A percentile compares a stretch with the other conserved stretches of the same genome.
Conservation (phyloP, 768 basidiomycete genomes). For the Russula sp. region DNA sequence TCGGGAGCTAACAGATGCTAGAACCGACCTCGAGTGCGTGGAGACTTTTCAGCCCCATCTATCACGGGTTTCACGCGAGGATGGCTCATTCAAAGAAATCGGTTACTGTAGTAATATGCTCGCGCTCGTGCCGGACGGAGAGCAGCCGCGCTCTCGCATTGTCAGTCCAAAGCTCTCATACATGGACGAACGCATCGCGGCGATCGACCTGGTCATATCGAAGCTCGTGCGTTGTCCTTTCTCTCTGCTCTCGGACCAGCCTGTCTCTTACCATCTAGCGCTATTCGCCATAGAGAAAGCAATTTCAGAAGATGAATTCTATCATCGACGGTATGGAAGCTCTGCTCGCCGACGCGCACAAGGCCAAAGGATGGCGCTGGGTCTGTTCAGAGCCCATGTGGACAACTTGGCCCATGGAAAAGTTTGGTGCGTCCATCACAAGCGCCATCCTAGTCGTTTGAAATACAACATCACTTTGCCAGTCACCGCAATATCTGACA, state of each 20-base stretch:
- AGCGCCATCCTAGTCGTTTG: not conserved
- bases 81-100: not conserved
- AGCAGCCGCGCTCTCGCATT: slow-evolving; percentile 48
- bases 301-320: slow-evolving; percentile 57
- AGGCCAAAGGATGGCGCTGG: slow-evolving; percentile 65
- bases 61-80: not conserved
- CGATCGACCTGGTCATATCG: slow-evolving; percentile 47
- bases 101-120: slow-evolving; percentile 50
- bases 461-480: not conserved
- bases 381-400: slow-evolving; percentile 66
- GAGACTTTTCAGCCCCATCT: no score
- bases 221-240: slow-evolving; percentile 52
- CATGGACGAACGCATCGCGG: slow-evolving; percentile 60
- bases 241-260: not conserved
- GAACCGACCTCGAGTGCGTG: slow-evolving; percentile 80
- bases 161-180: slow-evolving; percentile 57
- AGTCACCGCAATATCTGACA: slow-evolving; percentile 50
- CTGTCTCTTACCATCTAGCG: not conserved
- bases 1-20: slow-evolving; percentile 61
- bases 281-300: slow-evolving; percentile 46
- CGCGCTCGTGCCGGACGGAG: slow-evolving; percentile 41
- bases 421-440: slow-evolving; percentile 48
- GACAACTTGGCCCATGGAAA: slow-evolving; percentile 76
- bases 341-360: slow-evolving; percentile 61
- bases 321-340: slow-evolving; percentile 59